Conservation (phyloP, 2,329 filamentous ascomycete species). For the Beauveria sp. region DNA sequence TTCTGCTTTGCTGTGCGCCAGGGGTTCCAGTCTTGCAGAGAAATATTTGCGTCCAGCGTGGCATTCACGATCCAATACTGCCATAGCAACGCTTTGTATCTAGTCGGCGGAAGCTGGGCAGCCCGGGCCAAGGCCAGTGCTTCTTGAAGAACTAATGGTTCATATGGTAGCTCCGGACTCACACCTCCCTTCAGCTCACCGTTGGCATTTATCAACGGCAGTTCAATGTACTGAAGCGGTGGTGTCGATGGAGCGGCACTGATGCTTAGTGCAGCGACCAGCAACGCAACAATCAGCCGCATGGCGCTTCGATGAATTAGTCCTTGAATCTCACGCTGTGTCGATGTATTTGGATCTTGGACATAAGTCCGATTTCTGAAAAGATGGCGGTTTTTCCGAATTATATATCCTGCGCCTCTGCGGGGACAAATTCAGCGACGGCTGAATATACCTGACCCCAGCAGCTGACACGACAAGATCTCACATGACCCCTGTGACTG, state of each 20-base stretch:
- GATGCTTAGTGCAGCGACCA: neutral
- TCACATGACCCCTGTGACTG: neutral
- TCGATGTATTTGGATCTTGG: neutral
- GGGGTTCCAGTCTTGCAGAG: slow-evolving; percentile 1
- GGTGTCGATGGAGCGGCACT: neutral
- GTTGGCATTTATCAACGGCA: slow-evolving; percentile 1
- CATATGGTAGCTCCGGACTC: neutral
- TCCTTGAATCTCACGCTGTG: too few species aligned
- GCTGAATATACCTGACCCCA: neutral
- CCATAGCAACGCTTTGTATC: neutral
- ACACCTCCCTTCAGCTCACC: slow-evolving; percentile 2
- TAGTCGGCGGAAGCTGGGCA: neutral
- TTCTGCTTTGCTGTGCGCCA: slow-evolving; percentile 2
- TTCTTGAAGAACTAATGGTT: neutral
- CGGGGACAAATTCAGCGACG: neutral
- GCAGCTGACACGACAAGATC: neutral
- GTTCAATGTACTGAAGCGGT: neutral
- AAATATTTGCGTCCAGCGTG: neutral
- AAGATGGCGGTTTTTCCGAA: neutral
- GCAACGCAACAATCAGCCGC: neutral
- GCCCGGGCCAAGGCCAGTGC: neutral
- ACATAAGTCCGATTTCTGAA: neutral
- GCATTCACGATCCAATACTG: slow-evolving; percentile 7
- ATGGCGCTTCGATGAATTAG: neutral
- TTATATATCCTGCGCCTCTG: neutral